Conservation (phyloP, 2,329 filamentous ascomycete species). For the Lasiodiplodia theobromae region DNA sequence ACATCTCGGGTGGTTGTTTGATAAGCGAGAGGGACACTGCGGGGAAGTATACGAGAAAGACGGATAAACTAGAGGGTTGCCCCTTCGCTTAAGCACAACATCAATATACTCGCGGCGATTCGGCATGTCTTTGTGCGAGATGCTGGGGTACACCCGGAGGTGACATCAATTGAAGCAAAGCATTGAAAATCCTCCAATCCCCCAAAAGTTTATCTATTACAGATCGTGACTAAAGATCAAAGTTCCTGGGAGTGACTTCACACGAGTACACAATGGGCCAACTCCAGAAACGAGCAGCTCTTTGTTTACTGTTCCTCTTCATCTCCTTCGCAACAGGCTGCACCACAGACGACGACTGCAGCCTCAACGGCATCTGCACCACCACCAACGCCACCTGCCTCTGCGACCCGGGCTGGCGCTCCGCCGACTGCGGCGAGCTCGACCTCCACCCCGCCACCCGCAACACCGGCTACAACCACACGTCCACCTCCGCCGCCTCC, state of each 20-base stretch:
- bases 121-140: not conserved
- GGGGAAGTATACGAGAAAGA: not conserved
- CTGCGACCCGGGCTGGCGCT: slow-evolving; percentile 55
- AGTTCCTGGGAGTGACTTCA: not conserved
- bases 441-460: slow-evolving; percentile 53
- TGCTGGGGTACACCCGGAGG: not conserved
- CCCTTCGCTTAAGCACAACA: not conserved
- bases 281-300: not conserved
- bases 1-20: not conserved
- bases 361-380: slow-evolving; percentile 49
- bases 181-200: too few species aligned
- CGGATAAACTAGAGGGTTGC: not conserved
- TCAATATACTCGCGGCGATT: not conserved
- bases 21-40: not conserved
- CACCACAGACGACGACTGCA: slow-evolving; percentile 47
- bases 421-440: slow-evolving; percentile 53
- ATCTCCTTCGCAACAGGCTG: slow-evolving; percentile 31
- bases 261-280: not conserved
- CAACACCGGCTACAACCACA: slow-evolving; percentile 57
- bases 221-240: not conserved
- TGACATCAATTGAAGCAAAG: not conserved
- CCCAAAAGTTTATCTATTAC: too few species aligned
- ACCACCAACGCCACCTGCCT: slow-evolving; percentile 31
- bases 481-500: slow-evolving; percentile 35
- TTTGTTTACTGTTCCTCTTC: not conserved